Conservation (phyloP, 2,329 filamentous ascomycete species). For the Beauveria bassiana region DNA sequence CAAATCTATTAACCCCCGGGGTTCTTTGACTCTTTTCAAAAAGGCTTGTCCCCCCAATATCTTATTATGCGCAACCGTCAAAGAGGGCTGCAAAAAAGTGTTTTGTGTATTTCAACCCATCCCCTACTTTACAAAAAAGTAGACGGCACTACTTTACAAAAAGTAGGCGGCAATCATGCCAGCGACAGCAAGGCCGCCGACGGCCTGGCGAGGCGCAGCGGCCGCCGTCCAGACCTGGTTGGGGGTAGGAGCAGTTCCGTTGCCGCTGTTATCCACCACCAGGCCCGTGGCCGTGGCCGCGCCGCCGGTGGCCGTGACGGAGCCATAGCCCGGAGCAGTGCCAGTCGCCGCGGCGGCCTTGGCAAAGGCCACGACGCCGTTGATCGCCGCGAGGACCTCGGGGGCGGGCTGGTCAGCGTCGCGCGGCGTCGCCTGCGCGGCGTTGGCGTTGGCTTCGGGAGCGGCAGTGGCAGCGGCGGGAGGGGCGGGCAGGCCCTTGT, state of each 20-base stretch:
- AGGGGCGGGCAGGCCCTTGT: not conserved
- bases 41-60: not conserved
- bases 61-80: not conserved
- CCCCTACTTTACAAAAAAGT: too few species aligned
- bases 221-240: conserved; percentile 8
- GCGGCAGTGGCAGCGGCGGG: not conserved
- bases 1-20: not conserved
- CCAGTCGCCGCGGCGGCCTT: too few species aligned
- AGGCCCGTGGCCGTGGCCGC: not conserved
- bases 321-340: too few species aligned
- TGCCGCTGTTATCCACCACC: not conserved
- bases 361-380: too few species aligned
- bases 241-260: not conserved
- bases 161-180: conserved; percentile 34
- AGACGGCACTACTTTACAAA: conserved; percentile 24
- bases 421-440: not conserved
- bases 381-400: too few species aligned
- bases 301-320: too few species aligned
- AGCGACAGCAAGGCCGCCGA: conserved; percentile 27
- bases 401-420: too few species aligned
- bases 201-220: conserved; percentile 22
- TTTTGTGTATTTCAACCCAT: not conserved
- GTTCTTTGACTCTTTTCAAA: not conserved
- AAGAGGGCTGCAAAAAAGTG: not conserved
- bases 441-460: too few species aligned